Evolutionary conservation across 2,329 filamentous ascomycete species (phyloP), one percentile per base, ranked within the genome.

Genomic region (Plectosphaerella plurivora): DNA sequence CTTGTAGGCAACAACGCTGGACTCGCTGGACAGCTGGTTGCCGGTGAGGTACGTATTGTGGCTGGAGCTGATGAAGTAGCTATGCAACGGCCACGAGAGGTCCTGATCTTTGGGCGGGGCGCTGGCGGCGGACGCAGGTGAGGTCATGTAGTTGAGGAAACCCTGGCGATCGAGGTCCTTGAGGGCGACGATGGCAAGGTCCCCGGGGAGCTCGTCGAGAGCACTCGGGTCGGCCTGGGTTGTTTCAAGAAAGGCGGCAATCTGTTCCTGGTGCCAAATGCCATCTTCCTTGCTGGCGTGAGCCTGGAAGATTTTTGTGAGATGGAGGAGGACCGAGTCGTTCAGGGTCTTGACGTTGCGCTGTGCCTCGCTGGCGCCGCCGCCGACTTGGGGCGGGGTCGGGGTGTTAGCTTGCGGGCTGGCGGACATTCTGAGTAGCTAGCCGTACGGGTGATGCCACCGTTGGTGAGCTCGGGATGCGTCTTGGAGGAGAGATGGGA

Each of bases 11-110:
- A 91, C 88, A 0, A 90, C 91, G 65, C 91, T 95, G 50, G 91
- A 94, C 55, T 88, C 84, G 60, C 91, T 93, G 55, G 83, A 90
- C 14, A 96, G 83, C 73, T 97, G 92, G 65, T 93, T 89, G 22
- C 92, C 92, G 2, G 91, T 83, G 20, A 97, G 81, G 61, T 97
- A 97, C 0, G 92, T 97, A 71, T 97, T 97, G 76, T 97, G 92
- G 52, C 91, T 96, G 61, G 90, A 96, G 57, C 87, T 95, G 65
- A 97, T 90, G 70, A 91, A 96, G 71, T 97, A 97, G 70, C 91
- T 91, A 54, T 91, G 88, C 57, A 97, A 73, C 0, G 92, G 92
- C 62, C 85, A 87, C 49, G 90, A 82, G 51, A 94, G 79, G 51
- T 83, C 79, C 51, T 73, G 64, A 3, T 69, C 57, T 22, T 63